phyloP scores from a whole-genome alignment of 2,329 filamentous ascomycete species.

The Colletotrichum truncatum region DNA sequence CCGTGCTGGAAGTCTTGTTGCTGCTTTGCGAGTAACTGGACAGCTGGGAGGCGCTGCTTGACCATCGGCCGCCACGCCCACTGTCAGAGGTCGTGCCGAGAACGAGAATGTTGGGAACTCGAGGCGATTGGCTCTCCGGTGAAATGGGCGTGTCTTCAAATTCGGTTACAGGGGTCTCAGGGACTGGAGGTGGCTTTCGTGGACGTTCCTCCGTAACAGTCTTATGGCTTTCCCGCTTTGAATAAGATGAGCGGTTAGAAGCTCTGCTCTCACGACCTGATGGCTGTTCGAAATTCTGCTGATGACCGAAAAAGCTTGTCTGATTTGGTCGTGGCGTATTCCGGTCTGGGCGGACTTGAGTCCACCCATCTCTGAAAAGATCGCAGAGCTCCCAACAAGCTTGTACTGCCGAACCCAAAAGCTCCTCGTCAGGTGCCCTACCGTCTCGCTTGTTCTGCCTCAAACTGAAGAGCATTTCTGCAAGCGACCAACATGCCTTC shows the following conservation, averaged over 20 bases:
- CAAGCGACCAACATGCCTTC: slow-evolving; percentile 87
- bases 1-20: slow-evolving; percentile 73
- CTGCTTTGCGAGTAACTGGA: slow-evolving; percentile 82
- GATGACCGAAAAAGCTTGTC: slow-evolving; percentile 70
- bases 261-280: slow-evolving; percentile 57
- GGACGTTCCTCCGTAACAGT: slow-evolving; percentile 58
- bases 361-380: slow-evolving; percentile 92
- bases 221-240: slow-evolving; percentile 63
- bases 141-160: slow-evolving; percentile 92
- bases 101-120: slow-evolving; percentile 87
- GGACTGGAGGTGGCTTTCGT: slow-evolving; percentile 62
- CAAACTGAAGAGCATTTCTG: slow-evolving; percentile 92
- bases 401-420: slow-evolving; percentile 87
- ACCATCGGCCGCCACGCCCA: slow-evolving; percentile 77
- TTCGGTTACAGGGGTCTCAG: slow-evolving; percentile 93
- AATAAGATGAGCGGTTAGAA: slow-evolving; percentile 61
- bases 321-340: slow-evolving; percentile 87
- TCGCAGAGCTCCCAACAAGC: slow-evolving; percentile 96
- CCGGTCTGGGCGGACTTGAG: slow-evolving; percentile 84
- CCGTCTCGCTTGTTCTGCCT: slow-evolving; percentile 83
- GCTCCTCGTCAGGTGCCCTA: slow-evolving; percentile 79
- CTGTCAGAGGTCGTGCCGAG: slow-evolving; percentile 74
- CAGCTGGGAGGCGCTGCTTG: slow-evolving; percentile 80
- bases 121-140: slow-evolving; percentile 78
- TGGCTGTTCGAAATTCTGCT: slow-evolving; percentile 56